Conservation (phyloP, 306 rosid genomes). For the Gastrolobium bilobum region DNA sequence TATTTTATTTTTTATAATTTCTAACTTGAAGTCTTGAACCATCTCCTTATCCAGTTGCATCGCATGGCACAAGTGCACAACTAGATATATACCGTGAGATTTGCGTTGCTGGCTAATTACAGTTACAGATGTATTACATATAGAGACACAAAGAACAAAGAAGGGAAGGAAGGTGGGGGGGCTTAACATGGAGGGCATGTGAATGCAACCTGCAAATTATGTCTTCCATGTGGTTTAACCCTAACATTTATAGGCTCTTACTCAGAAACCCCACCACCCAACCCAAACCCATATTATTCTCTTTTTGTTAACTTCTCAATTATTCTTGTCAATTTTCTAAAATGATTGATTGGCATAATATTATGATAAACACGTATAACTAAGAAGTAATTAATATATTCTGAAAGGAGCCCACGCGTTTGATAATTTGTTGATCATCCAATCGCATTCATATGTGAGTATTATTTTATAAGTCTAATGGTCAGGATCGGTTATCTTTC, state of each 20-base stretch:
- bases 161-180: background rate
- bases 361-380: conserved; percentile 38
- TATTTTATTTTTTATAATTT: background rate
- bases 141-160: background rate
- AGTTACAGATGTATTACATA: conserved; percentile 31
- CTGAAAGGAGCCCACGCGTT: conserved; percentile 32
- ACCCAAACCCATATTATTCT: conserved; percentile 19
- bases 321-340: conserved; percentile 18
- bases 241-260: conserved; percentile 18
- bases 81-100: background rate
- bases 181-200: conserved; percentile 56
- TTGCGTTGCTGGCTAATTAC: conserved; percentile 34
- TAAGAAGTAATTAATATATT: conserved; percentile 29
- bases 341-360: conserved; percentile 24
- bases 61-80: no score
- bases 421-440: conserved; percentile 46
- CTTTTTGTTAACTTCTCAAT: background rate
- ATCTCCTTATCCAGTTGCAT: conserved; percentile 14
- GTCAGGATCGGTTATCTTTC: conserved; percentile 45
- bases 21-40: background rate
- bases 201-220: conserved; percentile 46
- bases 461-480: conserved; percentile 45
- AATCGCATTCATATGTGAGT: conserved; percentile 38
- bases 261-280: conserved; percentile 5
- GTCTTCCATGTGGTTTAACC: conserved; percentile 59